phyloP scores from a whole-genome alignment of 2,329 filamentous ascomycete species.

The Penicillium fuscoglaucum region DNA sequence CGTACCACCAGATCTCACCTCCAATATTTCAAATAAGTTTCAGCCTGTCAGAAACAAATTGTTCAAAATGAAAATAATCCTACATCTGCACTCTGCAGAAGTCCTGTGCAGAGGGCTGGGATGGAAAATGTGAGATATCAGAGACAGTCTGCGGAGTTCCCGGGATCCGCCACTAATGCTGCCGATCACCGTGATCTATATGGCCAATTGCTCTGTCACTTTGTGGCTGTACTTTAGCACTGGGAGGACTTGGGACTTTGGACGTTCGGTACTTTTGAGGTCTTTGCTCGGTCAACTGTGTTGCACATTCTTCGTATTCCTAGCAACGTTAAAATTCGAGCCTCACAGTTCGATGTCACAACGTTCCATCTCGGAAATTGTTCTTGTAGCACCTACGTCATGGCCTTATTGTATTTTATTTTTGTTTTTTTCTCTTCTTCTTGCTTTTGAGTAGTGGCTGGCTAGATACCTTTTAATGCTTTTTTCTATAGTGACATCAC shows the following conservation, averaged over 20 bases:
- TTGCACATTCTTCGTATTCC: slow-evolving; percentile 13
- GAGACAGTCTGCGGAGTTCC: slow-evolving; percentile 1
- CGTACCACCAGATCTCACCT: not conserved
- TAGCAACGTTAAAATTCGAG: slow-evolving; percentile 16
- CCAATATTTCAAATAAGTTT: not conserved
- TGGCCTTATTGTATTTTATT: not conserved
- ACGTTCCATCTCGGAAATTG: slow-evolving; percentile 19
- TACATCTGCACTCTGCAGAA: not conserved
- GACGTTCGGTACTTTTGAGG: not conserved
- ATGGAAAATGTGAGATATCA: slow-evolving; percentile 33
- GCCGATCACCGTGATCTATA: slow-evolving; percentile 5
- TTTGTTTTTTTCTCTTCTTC: not conserved
- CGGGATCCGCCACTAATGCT: slow-evolving; percentile 18
- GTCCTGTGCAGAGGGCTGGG: slow-evolving; percentile 17
- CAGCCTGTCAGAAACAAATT: not conserved
- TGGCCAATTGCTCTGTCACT: slow-evolving; percentile 2
- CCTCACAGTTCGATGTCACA: slow-evolving; percentile 4
- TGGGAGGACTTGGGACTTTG: not conserved
- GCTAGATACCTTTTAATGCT: not conserved
- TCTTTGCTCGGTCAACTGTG: not conserved
- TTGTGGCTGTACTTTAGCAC: not conserved
- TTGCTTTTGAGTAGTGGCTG: not conserved
- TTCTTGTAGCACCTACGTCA: slow-evolving; percentile 3
- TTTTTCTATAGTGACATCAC: not conserved
- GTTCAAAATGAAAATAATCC: not conserved